Percentiles rank a stretch among this genome's conserved stretches.
Conservation (phyloP, 192 early-diverging fungal genomes). For the Coemansia sp. region DNA sequence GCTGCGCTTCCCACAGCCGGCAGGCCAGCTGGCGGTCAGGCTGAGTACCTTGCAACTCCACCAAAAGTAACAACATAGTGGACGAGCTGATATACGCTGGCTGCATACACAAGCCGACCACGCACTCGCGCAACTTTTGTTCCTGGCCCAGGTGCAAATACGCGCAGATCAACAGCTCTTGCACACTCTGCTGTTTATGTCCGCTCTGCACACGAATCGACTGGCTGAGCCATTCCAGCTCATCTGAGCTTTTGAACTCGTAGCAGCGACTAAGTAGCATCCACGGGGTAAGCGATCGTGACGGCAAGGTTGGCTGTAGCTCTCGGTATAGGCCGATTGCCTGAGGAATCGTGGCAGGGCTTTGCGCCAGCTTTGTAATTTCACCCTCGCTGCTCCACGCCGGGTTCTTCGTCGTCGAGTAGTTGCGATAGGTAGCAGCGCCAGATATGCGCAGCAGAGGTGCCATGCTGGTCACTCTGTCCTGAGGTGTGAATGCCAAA, state of each 20-base stretch:
- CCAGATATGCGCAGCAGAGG: constrained; percentile 25
- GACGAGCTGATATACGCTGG: constrained; percentile 16
- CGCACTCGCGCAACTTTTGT: constrained; percentile 22
- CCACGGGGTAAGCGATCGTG: constrained; percentile 45
- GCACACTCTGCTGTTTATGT: background rate
- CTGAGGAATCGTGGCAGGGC: constrained; percentile 21
- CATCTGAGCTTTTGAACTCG: constrained; percentile 3
- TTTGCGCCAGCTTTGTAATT: constrained; percentile 27
- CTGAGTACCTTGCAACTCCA: constrained; percentile 28
- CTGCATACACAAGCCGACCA: constrained; percentile 15
- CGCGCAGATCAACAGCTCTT: constrained; percentile 35
- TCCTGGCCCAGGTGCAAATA: constrained; percentile 33
- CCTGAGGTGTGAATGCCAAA: constrained; percentile 40
- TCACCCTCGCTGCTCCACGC: constrained; percentile 13
- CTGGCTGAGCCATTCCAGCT: constrained; percentile 25
- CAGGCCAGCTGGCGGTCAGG: constrained; percentile 38
- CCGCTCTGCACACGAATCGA: constrained; percentile 22
- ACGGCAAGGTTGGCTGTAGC: constrained; percentile 11
- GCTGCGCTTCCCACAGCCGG: constrained; percentile 33
- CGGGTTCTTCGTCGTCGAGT: background rate
- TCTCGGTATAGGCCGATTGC: constrained; percentile 38
- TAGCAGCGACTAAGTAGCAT: constrained; percentile 42
- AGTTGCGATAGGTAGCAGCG: background rate
- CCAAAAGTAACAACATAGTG: constrained; percentile 20
- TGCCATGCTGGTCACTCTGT: constrained; percentile 39